A percentile compares a stretch with the other conserved stretches of the same genome.
These are phyloP conservation scores for Umbelopsis sp. DNA, from an alignment of 192 early-diverging fungal species.

Conservation along the genomic window DNA sequence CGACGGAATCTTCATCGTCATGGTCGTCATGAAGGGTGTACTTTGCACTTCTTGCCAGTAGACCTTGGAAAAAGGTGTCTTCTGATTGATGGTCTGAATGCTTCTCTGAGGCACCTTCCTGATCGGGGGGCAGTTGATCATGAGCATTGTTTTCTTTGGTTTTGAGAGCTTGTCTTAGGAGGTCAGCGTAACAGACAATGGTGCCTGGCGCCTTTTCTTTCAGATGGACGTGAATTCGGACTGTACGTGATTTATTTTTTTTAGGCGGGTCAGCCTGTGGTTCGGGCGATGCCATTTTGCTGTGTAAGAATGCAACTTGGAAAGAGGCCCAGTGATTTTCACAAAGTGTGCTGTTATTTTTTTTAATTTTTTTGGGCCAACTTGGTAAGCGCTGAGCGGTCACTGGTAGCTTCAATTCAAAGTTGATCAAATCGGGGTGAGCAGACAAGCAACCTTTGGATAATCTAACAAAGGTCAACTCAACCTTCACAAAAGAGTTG, in stretches of 20 bases:
- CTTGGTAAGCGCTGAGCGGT: not conserved
- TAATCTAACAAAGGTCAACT: no score
- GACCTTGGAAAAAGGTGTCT: not conserved
- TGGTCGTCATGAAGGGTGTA: not conserved
- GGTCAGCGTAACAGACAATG: constrained; percentile 1
- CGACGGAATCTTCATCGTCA: constrained; percentile 1
- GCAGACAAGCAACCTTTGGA: no score
- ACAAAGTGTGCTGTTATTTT: no score
- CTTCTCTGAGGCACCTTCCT: not conserved
- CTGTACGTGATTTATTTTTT: not conserved
- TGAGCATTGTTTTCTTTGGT: not conserved
- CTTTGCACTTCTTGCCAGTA: constrained; percentile 8
- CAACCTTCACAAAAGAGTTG: no score
- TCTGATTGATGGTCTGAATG: not conserved
- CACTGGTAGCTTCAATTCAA: not conserved
- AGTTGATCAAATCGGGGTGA: not conserved
- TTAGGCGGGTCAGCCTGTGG: constrained; percentile 16
- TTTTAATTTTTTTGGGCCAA: not conserved
- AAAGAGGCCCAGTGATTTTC: not conserved
- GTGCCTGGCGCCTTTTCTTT: constrained; percentile 14
- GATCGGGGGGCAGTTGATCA: not conserved
- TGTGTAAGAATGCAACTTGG: not conserved
- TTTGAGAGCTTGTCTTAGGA: not conserved
- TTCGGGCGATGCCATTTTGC: constrained; percentile 14
- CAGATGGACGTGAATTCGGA: constrained; percentile 12